These are phyloP conservation scores for Oropetium thomaeum DNA, from an alignment of 176 grass and related monocot species.

Conservation along the genomic window DNA sequence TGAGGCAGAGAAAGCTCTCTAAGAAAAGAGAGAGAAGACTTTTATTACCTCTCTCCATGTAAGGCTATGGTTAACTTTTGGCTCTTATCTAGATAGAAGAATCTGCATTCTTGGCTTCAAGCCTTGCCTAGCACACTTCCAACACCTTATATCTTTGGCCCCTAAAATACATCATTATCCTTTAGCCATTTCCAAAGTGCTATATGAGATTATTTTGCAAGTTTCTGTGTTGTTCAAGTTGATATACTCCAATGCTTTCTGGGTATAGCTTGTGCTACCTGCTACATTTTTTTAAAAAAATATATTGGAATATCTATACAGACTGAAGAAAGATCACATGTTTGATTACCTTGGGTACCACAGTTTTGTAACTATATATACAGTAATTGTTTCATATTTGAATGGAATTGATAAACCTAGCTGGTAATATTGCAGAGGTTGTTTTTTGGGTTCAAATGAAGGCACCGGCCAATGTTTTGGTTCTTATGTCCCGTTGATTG, in stretches of 20 bases:
- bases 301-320: constrained; percentile 5
- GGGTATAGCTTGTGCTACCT: constrained; percentile 7
- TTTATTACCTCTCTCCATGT: constrained; percentile 93
- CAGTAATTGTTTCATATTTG: constrained; percentile 1
- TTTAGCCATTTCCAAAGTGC: constrained; percentile 24
- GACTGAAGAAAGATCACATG: constrained; percentile 5
- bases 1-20: constrained; percentile 80
- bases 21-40: constrained; percentile 93
- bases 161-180: constrained; percentile 17
- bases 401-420: constrained; percentile 15
- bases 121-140: constrained; percentile 24
- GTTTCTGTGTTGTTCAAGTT: constrained; percentile 21
- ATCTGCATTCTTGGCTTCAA: constrained; percentile 34
- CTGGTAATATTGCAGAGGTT: background rate
- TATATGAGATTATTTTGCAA: constrained; percentile 28
- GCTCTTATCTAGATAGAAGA: constrained; percentile 38
- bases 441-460: constrained; percentile 14
- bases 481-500: background rate
- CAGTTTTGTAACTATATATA: constrained; percentile 22
- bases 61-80: constrained; percentile 39
- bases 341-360: background rate
- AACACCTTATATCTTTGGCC: constrained; percentile 11
- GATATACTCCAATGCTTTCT: constrained; percentile 18
- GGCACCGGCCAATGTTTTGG: background rate
- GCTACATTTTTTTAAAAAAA: background rate